Conservation (phyloP, 116 monocot genomes). For the Dioscorea cayenensis region DNA sequence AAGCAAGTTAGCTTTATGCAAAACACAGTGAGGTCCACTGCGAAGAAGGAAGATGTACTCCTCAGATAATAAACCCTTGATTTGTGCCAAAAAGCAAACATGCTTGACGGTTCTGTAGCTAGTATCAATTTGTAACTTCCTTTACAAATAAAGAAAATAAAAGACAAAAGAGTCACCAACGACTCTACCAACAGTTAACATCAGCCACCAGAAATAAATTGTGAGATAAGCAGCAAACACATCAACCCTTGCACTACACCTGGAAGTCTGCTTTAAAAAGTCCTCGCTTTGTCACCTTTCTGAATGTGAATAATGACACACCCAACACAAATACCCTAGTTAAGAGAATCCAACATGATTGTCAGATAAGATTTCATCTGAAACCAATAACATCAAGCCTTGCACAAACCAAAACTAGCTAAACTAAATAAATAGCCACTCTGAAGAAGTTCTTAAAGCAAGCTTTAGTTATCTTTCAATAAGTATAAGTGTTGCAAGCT, state of each 20-base stretch:
- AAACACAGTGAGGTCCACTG: not conserved
- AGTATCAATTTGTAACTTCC: conserved; percentile 23
- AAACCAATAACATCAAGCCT: conserved; percentile 25
- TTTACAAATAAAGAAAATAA: conserved; percentile 23
- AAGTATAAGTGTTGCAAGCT: not conserved
- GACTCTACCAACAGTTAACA: conserved; percentile 36
- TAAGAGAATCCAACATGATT: conserved; percentile 79
- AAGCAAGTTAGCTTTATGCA: not conserved
- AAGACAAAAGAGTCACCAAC: conserved; percentile 27
- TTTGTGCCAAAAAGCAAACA: conserved; percentile 6
- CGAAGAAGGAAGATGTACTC: not conserved
- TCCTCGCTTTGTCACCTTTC: conserved; percentile 66
- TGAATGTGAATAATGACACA: conserved; percentile 90
- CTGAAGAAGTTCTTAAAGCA: conserved; percentile 12
- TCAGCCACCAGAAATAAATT: conserved; percentile 42
- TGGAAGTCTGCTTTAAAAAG: conserved; percentile 55
- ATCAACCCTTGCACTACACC: conserved; percentile 56
- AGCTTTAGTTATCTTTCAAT: conserved; percentile 9
- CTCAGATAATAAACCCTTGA: not conserved
- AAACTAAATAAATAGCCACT: conserved; percentile 22
- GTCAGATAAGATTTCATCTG: conserved; percentile 57
- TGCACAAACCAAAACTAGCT: conserved; percentile 26
- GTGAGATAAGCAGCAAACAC: conserved; percentile 40
- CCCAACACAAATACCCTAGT: conserved; percentile 93
- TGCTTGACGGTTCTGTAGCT: conserved; percentile 7